Evolutionary conservation across 2,329 filamentous ascomycete species (phyloP), one percentile per base, ranked within the genome.

Genomic region (Fusarium nygamai): DNA sequence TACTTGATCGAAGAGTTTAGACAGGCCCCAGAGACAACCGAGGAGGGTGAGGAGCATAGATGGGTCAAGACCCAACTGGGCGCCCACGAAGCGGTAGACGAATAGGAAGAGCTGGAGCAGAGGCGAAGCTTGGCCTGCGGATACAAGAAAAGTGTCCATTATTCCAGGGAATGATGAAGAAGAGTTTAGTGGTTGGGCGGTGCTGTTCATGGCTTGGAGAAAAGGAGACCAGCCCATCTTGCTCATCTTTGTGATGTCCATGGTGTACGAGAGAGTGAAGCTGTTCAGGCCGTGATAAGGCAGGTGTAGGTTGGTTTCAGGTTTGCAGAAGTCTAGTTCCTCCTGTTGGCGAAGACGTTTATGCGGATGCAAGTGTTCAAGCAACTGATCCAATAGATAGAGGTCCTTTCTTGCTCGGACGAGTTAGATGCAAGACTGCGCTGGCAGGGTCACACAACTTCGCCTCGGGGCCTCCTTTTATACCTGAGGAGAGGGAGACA

Each of bases 21-120:
- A 85, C 5, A 82, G 60, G 3, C 85, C 85, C 87, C 88, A 89
- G 61, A 87, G 43, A 56, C 88, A 78, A 19, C 86, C 87, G 19
- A 85, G 76, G 6, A 83, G 64, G 7, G 85, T 85, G 34, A 89
- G 79, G 17, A 89, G 75, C 39, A 85, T 68, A 0, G 86, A 85
- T 3, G 87, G 86, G 66, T 89, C 87, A 56, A 88, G 79, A 27
- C 87, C 87, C 22, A 88, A 79, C 60, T 82, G 82, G 22, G 78
- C 79, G 22, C 85, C 86, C 10, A 87, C 75, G 44, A 86, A 77
- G 29, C 85, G 83, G 69, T 88, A 86, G 46, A 88, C 71, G 33
- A 88, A 83, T 66, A 85, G 79, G 33, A 88, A 79, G 11, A 83
- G 60, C 66, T 83, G 69, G 60, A 87, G 78, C 9, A 86, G 71